phyloP scores from a whole-genome alignment of 2,329 filamentous ascomycete genomes.

The Colletotrichum eleusines region DNA sequence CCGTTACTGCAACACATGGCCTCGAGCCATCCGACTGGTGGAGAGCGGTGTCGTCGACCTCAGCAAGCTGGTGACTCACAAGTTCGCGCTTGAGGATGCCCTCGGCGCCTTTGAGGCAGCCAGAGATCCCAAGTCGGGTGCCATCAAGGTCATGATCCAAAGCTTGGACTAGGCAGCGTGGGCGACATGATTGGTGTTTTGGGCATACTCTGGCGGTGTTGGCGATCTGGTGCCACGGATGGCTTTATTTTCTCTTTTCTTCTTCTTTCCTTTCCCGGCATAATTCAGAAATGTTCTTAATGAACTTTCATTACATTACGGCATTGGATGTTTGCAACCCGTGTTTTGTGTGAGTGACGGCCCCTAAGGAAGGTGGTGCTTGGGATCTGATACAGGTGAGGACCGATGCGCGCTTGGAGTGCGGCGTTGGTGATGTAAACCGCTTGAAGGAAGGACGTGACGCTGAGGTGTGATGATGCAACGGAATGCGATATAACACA shows the following conservation, averaged over 20 bases:
- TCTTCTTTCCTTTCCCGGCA: conserved; percentile 15
- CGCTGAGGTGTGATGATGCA: background rate
- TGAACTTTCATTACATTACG: conserved; percentile 2
- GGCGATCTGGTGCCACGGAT: conserved; percentile 41
- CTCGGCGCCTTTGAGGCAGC: conserved; percentile 91
- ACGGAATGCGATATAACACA: background rate
- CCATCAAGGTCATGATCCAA: conserved; percentile 98
- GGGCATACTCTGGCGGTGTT: conserved; percentile 32
- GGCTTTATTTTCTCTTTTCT: conserved; percentile 9
- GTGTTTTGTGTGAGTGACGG: background rate
- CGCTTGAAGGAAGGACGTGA: background rate
- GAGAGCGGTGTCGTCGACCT: conserved; percentile 87
- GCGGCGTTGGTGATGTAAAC: background rate
- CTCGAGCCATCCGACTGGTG: conserved; percentile 88
- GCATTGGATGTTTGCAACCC: too few relatives aligned
- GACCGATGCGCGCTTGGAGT: background rate
- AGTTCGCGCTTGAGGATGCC: conserved; percentile 87
- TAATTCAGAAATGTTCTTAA: conserved; percentile 29
- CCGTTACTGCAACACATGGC: conserved; percentile 96
- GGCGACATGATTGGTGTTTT: conserved; percentile 34
- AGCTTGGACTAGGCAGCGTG: conserved; percentile 63
- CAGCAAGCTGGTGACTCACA: conserved; percentile 86
- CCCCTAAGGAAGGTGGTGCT: background rate
- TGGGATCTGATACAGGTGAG: background rate
- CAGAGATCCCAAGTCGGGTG: conserved; percentile 87